Evolutionary conservation across 2,329 filamentous ascomycete species (phyloP).

Genomic region (Akanthomyces uredinophilus): DNA sequence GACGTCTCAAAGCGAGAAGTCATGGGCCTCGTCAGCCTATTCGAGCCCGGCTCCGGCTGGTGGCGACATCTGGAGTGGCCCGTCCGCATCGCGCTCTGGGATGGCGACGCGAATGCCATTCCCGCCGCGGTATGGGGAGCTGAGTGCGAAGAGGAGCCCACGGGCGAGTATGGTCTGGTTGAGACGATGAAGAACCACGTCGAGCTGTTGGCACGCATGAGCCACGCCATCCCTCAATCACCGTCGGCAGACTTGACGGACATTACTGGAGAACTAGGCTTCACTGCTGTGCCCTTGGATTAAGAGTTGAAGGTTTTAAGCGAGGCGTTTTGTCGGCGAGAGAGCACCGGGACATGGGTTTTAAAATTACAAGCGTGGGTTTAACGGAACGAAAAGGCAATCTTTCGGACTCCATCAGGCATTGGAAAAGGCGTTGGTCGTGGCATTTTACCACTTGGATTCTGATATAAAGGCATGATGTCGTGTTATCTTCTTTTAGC

Average conservation of each 20-base stretch:
- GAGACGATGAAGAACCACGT: slow-evolving; percentile 37
- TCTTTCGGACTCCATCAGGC: background rate
- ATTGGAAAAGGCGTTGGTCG: slow-evolving; percentile 6
- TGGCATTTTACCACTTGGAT: background rate
- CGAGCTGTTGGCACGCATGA: slow-evolving; percentile 35
- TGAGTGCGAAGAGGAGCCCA: slow-evolving; percentile 40
- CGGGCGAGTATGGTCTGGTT: slow-evolving; percentile 30
- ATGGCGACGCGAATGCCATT: slow-evolving; percentile 41
- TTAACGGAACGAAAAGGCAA: slow-evolving; percentile 9
- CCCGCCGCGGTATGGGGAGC: slow-evolving; percentile 54
- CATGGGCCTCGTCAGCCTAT: slow-evolving; percentile 55
- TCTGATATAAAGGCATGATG: background rate
- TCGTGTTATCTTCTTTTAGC: background rate
- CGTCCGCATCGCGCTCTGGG: slow-evolving; percentile 53
- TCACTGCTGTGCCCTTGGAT: slow-evolving; percentile 19
- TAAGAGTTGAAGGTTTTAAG: background rate
- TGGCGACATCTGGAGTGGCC: slow-evolving; percentile 60
- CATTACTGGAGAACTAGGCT: slow-evolving; percentile 28
- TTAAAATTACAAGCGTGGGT: background rate
- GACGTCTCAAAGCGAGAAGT: slow-evolving; percentile 63
- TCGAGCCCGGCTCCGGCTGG: slow-evolving; percentile 54
- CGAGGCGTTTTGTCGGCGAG: background rate
- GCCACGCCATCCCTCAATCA: slow-evolving; percentile 21
- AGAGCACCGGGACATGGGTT: background rate
- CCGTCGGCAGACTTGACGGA: slow-evolving; percentile 18